Conservation (phyloP, 257 asterid genomes). For the Anisodus tanguticus region DNA sequence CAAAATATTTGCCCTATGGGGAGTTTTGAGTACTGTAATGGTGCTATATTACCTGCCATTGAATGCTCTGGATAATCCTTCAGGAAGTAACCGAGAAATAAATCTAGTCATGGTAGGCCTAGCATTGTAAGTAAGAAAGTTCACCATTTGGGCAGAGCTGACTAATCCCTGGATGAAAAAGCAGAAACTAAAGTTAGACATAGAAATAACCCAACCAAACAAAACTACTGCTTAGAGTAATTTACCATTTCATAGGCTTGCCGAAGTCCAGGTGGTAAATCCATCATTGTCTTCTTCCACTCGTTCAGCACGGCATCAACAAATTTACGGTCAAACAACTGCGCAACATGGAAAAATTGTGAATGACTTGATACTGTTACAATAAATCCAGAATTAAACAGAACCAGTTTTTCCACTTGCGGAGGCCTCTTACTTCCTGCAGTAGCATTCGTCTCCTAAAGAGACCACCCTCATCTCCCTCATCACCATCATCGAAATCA, state of each 20-base stretch:
- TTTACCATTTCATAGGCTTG: constrained; percentile 98
- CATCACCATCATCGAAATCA: constrained; percentile 94
- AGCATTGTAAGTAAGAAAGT: constrained; percentile 78
- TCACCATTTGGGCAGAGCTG: constrained; percentile 96
- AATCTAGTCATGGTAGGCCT: constrained; percentile 88
- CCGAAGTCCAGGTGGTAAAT: constrained; percentile 95
- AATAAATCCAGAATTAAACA: neutral
- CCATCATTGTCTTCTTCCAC: constrained; percentile 98
- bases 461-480: constrained; percentile 94
- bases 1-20: neutral
- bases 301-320: constrained; percentile 93
- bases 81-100: constrained; percentile 86
- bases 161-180: constrained; percentile 76
- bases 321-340: constrained; percentile 91
- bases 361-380: constrained; percentile 26
- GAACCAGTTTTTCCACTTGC: neutral
- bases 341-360: constrained; percentile 23
- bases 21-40: neutral
- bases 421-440: constrained; percentile 65
- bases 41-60: constrained; percentile 72
- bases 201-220: constrained; percentile 22
- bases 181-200: constrained; percentile 39
- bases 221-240: constrained; percentile 15
- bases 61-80: constrained; percentile 85
- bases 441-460: constrained; percentile 84